Evolutionary conservation across 2,329 filamentous ascomycete species (phyloP), one percentile per base, ranked within the genome.

Genomic region (Hypomyces perniciosus): DNA sequence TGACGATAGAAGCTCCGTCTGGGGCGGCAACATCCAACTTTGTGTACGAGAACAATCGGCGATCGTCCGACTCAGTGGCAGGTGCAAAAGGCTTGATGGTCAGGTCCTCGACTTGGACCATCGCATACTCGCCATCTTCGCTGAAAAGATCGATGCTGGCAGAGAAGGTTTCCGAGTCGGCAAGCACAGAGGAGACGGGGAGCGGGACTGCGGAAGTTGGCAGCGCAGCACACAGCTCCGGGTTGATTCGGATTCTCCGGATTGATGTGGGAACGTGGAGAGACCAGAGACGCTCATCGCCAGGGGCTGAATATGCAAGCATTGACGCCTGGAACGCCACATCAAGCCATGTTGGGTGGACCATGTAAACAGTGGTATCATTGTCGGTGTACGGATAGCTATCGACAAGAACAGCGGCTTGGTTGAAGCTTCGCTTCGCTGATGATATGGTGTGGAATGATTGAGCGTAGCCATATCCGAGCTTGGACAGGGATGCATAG

Each of bases 291-390:
- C 61, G 54, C 3, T 59, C 63, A 48, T 65, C 62, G 1, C 56
- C 59, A 2, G 68, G 68, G 13, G 51, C 56, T n/a, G 58, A 55
- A 48, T 57, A 63, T 5, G 68, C 65, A 3, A 64, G 49, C 8
- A 68, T 53, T 13, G 56, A 40, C 3, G 60, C 41, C 53, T 72
- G 69, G 52, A 72, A 57, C 1, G 64, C 60, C 1, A 56, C 59
- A 45, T 70, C 68, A 0, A 71, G 59, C 12, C 54, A 50, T 2
- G 47, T 58, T 0, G 68, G 67, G 45, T 70, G 67, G 1, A 69
- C 55, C 6, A 69, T 13, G 46, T 43, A 46, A 8, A 7, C 26
- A 26, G 26, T 13, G 8, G 41, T 44, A 5, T 12, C 44, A 9
- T 35, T 31, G n/a, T 12, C 10, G 5, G 37, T 3, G n/a, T 39